Evolutionary conservation across 768 basidiomycete species (phyloP), one percentile per base, ranked within the genome.

Genomic region (Naganishia vaughanmartiniae): DNA sequence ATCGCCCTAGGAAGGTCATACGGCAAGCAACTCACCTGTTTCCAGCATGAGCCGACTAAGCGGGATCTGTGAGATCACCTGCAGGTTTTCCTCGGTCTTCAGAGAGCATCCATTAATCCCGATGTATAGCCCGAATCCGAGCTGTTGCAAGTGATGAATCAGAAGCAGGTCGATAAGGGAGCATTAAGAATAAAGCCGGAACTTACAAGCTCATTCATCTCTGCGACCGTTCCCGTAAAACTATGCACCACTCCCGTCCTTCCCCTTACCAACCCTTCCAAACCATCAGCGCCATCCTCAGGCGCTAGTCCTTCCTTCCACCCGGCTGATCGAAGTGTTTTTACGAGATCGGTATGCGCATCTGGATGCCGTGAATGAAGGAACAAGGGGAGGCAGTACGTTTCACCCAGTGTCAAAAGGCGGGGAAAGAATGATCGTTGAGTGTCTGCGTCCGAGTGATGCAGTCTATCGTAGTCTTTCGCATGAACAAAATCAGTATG

Each of bases 211-310:
- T 92, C 90, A 10, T 78, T 74, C 17, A 85, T 86, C 76, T 93
- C 90, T 45, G 84, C 85, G 4, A 76, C 75, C 0, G 84, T 85
- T 4, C 91, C 91, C 0, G 90, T 91, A 80, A 91, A 91, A 72
- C 89, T 90, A 76, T 92, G 91, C 3, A 91, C 89, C 26, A 92
- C 91, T 0, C 90, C 91, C 4, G 26, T 83, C 84, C 90, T 69
- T 86, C 82, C 33, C 77, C 80, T 70, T 77, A 79, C 3, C 65
- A 31, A 15, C 12, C 55, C 45, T 17, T 89, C 26, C 42, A n/a
- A 15, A 36, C 30, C 60, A 11, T n/a, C 42, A 46, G 54, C 34
- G 4, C 54, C 54, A 28, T 36, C n/a, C 17, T 3, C 54, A 0
- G 54, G 39, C 34, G 36, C 88, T 33, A 88, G 85, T 73, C 86